These are phyloP conservation scores for Podila clonocystis DNA, from an alignment of 192 early-diverging fungal genomes.

Conservation along the genomic window DNA sequence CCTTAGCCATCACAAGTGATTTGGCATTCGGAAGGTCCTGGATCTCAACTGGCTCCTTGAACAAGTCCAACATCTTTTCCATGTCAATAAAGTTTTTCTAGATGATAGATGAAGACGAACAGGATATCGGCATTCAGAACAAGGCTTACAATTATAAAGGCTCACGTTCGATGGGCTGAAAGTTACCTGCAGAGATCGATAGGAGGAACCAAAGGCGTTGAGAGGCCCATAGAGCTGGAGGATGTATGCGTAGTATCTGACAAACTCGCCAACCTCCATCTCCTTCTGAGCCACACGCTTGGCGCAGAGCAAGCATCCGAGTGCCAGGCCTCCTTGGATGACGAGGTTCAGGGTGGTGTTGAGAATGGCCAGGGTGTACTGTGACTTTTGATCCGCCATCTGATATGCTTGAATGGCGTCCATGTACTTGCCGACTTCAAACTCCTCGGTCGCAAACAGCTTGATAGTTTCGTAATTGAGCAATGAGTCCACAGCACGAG, in stretches of 20 bases:
- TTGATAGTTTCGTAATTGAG: slow-evolving; percentile 99
- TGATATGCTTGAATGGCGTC: slow-evolving; percentile 80
- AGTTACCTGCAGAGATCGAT: slow-evolving; percentile 89
- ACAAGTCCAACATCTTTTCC: slow-evolving; percentile 58
- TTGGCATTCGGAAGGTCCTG: slow-evolving; percentile 61
- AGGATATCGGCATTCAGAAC: slow-evolving; percentile 15
- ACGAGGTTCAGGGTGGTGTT: slow-evolving; percentile 86
- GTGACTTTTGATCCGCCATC: slow-evolving; percentile 79
- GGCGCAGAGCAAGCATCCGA: slow-evolving; percentile 81
- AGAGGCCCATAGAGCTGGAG: slow-evolving; percentile 97
- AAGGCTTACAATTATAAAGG: no score
- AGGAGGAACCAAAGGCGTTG: slow-evolving; percentile 97
- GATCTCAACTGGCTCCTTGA: slow-evolving; percentile 67
- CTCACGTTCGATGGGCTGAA: not conserved
- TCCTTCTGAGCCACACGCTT: slow-evolving; percentile 76
- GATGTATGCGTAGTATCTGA: slow-evolving; percentile 95
- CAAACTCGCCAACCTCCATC: slow-evolving; percentile 93
- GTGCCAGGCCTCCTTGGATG: slow-evolving; percentile 80
- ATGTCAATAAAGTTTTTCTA: slow-evolving; percentile 81
- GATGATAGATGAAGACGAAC: not conserved
- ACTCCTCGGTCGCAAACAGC: slow-evolving; percentile 53
- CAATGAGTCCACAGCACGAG: slow-evolving; percentile 88
- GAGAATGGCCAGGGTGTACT: slow-evolving; percentile 76
- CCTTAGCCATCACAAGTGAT: slow-evolving; percentile 63
- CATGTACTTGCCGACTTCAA: slow-evolving; percentile 68